Evolutionary conservation across 345 rosid genomes (phyloP).

Genomic region (Syzygium aqueum): DNA sequence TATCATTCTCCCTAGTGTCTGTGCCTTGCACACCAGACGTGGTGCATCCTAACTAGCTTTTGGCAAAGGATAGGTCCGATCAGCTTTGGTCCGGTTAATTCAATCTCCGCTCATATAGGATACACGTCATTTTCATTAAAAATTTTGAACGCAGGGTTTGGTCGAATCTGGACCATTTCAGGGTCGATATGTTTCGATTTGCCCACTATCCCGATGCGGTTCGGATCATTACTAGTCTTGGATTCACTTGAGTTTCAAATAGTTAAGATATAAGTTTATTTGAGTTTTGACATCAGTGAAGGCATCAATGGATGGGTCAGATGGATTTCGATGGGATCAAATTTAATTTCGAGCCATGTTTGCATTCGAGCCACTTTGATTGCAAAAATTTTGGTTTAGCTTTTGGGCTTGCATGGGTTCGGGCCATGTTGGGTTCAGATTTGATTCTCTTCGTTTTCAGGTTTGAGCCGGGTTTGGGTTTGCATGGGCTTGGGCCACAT

Average conservation of each 20-base stretch:
- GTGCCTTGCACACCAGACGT: not conserved
- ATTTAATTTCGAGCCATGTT: not conserved
- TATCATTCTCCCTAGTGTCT: not conserved
- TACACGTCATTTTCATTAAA: not conserved
- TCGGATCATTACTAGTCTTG: not conserved
- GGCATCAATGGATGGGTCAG: not conserved
- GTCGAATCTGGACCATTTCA: not conserved
- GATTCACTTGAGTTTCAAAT: not conserved
- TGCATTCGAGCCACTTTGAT: not conserved
- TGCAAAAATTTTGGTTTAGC: not conserved
- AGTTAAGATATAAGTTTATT: not conserved
- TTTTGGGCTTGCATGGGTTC: not conserved
- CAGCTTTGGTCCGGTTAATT: not conserved
- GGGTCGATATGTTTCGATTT: not conserved
- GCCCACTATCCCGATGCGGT: rapidly evolving
- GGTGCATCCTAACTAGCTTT: not conserved
- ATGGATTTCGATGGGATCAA: not conserved
- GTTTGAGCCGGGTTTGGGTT: not conserved
- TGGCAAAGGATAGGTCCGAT: not conserved
- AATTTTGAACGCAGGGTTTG: not conserved
- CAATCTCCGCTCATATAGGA: not conserved
- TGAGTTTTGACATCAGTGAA: not conserved
- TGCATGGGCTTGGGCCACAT: not conserved
- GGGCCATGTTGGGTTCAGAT: not conserved
- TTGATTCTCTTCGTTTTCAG: not conserved